phyloP scores from a whole-genome alignment of 495 filamentous ascomycete species.

The Lepidopterella palustris region DNA sequence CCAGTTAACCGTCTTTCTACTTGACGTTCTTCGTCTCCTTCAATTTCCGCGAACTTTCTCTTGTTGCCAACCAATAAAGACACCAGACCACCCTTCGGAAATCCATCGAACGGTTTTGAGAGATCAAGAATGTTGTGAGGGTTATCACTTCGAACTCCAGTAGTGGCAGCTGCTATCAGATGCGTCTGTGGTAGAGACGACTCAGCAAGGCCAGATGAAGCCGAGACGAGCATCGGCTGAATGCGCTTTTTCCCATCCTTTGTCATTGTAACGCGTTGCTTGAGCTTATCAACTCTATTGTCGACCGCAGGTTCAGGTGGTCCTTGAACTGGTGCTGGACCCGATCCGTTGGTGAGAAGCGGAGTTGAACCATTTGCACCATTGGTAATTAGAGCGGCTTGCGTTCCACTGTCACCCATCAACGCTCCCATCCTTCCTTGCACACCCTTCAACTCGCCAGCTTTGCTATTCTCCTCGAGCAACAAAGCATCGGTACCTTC shows the following conservation, averaged over 20 bases:
- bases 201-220: constrained; percentile 67
- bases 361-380: constrained; percentile 20
- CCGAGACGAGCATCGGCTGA: constrained; percentile 83
- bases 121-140: constrained; percentile 85
- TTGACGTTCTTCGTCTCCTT: constrained; percentile 62
- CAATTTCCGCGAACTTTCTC: constrained; percentile 63
- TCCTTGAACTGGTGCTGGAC: constrained; percentile 14
- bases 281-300: constrained; percentile 68
- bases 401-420: constrained; percentile 66
- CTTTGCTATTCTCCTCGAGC: constrained; percentile 87
- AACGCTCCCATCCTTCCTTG: constrained; percentile 94
- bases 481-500: constrained; percentile 82
- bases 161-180: constrained; percentile 61
- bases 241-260: constrained; percentile 98
- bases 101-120: constrained; percentile 87
- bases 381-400: constrained; percentile 29
- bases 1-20: constrained; percentile 55
- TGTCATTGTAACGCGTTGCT: constrained; percentile 85
- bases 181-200: constrained; percentile 83
- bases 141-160: constrained; percentile 55
- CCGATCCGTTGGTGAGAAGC: constrained; percentile 24
- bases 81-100: constrained; percentile 83
- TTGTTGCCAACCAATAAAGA: constrained; percentile 88
- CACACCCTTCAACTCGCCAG: constrained; percentile 77
- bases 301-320: constrained; percentile 47